Percentiles rank a stretch among this genome's conserved stretches.
These are phyloP conservation scores for Gigaspora rosea DNA, from an alignment of 192 early-diverging fungal genomes.

Conservation along the genomic window DNA sequence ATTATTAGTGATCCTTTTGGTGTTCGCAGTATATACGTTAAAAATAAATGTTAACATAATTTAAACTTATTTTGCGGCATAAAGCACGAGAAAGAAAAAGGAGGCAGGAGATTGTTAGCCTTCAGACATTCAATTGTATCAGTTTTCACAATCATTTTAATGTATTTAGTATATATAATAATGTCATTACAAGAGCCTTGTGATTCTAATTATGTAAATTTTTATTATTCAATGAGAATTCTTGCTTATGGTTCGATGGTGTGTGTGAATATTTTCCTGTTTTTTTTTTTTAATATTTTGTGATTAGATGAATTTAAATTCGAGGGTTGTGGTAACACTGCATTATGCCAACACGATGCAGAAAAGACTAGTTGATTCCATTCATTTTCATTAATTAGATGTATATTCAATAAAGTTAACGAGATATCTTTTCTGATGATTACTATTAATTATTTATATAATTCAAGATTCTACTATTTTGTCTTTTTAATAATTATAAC, in stretches of 20 bases:
- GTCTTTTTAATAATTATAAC: no score
- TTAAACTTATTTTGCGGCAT: neutral
- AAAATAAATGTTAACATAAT: neutral
- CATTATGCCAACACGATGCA: no score
- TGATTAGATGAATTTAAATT: no score
- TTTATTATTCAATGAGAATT: neutral
- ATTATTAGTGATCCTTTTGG: neutral
- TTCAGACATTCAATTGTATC: neutral
- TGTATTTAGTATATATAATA: neutral
- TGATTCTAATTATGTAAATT: neutral
- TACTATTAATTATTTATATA: no score
- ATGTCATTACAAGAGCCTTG: neutral
- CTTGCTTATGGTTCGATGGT: neutral
- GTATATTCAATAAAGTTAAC: no score
- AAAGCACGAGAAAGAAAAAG: slow-evolving; percentile 1
- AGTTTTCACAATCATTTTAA: neutral
- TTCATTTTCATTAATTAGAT: no score
- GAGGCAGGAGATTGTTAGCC: neutral
- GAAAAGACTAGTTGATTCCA: no score
- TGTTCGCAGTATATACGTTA: neutral
- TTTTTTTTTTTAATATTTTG: no score
- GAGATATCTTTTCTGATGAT: no score
- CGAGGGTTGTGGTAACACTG: no score
- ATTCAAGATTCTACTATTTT: no score
- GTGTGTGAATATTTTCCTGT: no score